Conservation (phyloP, 2,329 filamentous ascomycete species). For the Neofusicoccum ribis region DNA sequence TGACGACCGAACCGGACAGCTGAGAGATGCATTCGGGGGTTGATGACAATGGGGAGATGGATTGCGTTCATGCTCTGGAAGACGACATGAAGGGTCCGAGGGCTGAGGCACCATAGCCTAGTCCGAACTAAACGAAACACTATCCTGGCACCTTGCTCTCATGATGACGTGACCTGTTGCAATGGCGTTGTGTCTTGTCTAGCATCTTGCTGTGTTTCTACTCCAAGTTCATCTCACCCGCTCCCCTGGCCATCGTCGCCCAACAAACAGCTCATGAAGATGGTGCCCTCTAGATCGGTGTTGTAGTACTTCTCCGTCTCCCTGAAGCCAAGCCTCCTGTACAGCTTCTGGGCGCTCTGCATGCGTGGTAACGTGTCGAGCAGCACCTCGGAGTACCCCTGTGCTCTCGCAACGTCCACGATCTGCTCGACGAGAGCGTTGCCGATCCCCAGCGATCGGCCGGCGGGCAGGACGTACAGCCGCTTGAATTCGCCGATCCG, state of each 20-base stretch:
- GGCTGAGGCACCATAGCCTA: constrained; percentile 1
- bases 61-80: constrained; percentile 13
- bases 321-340: constrained; percentile 53
- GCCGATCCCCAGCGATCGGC: constrained; percentile 53
- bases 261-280: constrained; percentile 50
- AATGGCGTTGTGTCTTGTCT: neutral
- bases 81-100: constrained; percentile 11
- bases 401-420: constrained; percentile 45
- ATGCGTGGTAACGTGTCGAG: constrained; percentile 59
- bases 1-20: constrained; percentile 1
- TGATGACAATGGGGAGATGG: neutral
- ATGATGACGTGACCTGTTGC: neutral
- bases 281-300: constrained; percentile 54
- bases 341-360: constrained; percentile 52
- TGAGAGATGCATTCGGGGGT: constrained; percentile 9
- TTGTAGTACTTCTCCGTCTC: constrained; percentile 57
- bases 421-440: constrained; percentile 48
- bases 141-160: neutral
- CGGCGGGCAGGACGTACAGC: constrained; percentile 52
- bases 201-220: neutral
- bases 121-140: constrained; percentile 6
- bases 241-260: neutral
- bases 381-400: constrained; percentile 55
- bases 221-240: neutral
- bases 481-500: constrained; percentile 56